phyloP scores from a whole-genome alignment of 2,329 filamentous ascomycete species.

The Diplodia corticola region DNA sequence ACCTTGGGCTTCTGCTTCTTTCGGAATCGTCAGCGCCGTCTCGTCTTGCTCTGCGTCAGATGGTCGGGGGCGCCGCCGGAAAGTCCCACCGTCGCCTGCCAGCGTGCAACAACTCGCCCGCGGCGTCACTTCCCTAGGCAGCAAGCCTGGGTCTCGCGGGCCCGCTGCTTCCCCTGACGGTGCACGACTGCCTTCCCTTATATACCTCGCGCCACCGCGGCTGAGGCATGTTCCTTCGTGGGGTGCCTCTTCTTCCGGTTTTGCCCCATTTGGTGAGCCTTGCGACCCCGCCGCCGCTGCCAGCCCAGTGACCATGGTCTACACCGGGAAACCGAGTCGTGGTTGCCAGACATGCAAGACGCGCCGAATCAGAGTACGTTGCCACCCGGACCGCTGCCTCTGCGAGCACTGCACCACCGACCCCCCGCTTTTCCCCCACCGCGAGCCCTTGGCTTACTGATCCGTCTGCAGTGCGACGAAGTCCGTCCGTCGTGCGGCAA shows the following conservation, averaged over 20 bases:
- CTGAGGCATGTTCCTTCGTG: slow-evolving; percentile 14
- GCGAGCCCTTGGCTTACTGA: background rate
- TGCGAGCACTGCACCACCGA: background rate
- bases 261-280: slow-evolving; percentile 15
- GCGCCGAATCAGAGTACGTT: slow-evolving; percentile 68
- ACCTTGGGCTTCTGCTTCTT: slow-evolving; percentile 4
- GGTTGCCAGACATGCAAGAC: slow-evolving; percentile 75
- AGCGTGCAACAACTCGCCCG: background rate
- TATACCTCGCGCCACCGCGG: slow-evolving; percentile 18
- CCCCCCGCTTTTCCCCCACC: background rate
- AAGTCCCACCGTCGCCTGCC: background rate
- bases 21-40: slow-evolving; percentile 1
- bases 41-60: background rate
- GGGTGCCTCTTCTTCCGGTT: slow-evolving; percentile 5
- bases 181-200: background rate
- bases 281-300: background rate
- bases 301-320: slow-evolving; percentile 35
- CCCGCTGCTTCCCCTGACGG: slow-evolving; percentile 10
- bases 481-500: slow-evolving; percentile 66
- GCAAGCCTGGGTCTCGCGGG: background rate
- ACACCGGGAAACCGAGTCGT: slow-evolving; percentile 44
- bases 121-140: slow-evolving; percentile 1
- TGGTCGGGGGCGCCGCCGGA: background rate
- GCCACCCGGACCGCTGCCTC: background rate
- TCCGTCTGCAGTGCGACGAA: slow-evolving; percentile 61